Evolutionary conservation across 1,284 basidiomycete genomes (phyloP).

Genomic region (Moesziomyces antarcticus): DNA sequence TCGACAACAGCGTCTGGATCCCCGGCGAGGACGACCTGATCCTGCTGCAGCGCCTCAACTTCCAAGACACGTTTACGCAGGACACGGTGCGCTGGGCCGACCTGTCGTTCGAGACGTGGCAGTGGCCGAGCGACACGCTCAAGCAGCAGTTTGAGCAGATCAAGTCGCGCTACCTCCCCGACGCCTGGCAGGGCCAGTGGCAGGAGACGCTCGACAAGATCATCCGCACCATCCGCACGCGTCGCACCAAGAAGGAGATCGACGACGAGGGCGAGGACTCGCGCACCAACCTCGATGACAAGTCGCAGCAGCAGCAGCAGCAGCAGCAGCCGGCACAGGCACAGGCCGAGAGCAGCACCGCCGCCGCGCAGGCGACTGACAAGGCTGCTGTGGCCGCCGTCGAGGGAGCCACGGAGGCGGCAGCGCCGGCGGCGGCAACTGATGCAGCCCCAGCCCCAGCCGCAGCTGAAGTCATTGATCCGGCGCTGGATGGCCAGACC

Average conservation of each 20-base stretch:
- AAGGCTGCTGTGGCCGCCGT: conserved; percentile 1
- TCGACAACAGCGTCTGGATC: conserved; percentile 44
- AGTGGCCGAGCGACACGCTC: conserved; percentile 39
- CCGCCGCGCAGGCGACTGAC: conserved; percentile 1
- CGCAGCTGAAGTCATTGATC: conserved; percentile 25
- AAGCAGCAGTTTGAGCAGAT: conserved; percentile 45
- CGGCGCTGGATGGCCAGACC: conserved; percentile 20
- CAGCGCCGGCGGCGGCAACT: neutral
- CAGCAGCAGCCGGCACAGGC: conserved; percentile 2
- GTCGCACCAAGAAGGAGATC: conserved; percentile 39
- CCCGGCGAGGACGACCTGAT: conserved; percentile 46
- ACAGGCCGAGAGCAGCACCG: neutral
- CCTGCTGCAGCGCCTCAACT: conserved; percentile 47
- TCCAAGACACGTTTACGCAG: conserved; percentile 28
- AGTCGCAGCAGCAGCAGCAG: neutral
- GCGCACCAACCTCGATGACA: neutral
- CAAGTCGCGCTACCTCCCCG: conserved; percentile 45
- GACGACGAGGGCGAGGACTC: conserved; percentile 42
- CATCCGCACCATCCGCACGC: conserved; percentile 31
- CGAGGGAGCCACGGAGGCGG: neutral
- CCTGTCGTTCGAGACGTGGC: conserved; percentile 37
- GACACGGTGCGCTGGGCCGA: conserved; percentile 29
- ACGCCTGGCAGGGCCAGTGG: conserved; percentile 35
- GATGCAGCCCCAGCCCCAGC: conserved; percentile 2
- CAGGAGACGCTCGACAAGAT: conserved; percentile 45